A percentile compares a stretch with the other conserved stretches of the same genome.
Evolutionary conservation across 768 basidiomycete genomes (phyloP).

Genomic region (Calocybe gangraenosa): DNA sequence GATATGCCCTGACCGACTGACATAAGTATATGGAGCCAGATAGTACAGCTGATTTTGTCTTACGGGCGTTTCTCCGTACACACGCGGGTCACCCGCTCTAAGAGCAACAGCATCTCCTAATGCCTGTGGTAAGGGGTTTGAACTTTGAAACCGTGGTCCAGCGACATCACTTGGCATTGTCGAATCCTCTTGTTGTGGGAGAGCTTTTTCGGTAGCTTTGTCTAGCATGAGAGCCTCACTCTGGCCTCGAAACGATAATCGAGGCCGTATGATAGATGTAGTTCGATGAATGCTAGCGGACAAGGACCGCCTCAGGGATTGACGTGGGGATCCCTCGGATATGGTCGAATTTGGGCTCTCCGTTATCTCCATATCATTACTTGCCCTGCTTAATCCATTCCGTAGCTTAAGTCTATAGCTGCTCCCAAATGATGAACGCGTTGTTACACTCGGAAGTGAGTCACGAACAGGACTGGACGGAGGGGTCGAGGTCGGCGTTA

Average conservation of each 20-base stretch:
- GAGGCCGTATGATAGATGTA: conserved; percentile 11
- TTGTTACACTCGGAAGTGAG: conserved; percentile 11
- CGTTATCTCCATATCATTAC: not conserved
- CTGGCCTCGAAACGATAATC: conserved; percentile 4
- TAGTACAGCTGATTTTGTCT: conserved; percentile 10
- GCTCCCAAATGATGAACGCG: conserved; percentile 8
- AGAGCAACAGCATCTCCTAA: conserved; percentile 34
- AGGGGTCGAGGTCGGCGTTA: conserved; percentile 21
- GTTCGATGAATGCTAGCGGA: conserved; percentile 17
- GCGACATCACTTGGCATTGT: conserved; percentile 28
- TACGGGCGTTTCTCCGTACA: conserved; percentile 54
- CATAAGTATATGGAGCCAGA: not conserved
- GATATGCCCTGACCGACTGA: conserved; percentile 25
- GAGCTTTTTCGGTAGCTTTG: not conserved
- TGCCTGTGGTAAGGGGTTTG: conserved; percentile 9
- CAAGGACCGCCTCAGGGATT: conserved; percentile 22
- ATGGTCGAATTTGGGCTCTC: not conserved
- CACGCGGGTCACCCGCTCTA: conserved; percentile 55
- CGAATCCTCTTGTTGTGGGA: conserved; percentile 4
- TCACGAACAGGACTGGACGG: conserved; percentile 2
- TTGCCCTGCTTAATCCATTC: not conserved
- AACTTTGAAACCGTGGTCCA: conserved; percentile 27
- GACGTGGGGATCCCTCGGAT: not conserved
- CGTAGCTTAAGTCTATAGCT: not conserved
- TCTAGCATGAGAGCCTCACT: conserved; percentile 3